Evolutionary conservation across 2,329 filamentous ascomycete genomes (phyloP), one percentile per base, ranked within the genome.

Genomic region (Aspergillus tanneri): DNA sequence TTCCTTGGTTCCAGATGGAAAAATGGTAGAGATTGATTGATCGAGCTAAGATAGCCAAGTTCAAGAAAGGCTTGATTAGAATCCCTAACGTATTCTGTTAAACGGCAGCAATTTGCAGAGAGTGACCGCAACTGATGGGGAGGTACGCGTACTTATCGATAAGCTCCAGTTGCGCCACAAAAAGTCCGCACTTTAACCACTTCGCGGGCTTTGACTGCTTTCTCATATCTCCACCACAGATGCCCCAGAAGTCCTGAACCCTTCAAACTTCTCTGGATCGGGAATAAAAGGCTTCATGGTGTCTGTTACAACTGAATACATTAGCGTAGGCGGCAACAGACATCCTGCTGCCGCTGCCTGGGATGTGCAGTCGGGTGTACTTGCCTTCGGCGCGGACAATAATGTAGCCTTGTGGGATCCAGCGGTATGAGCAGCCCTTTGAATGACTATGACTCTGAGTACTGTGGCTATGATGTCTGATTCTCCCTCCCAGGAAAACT

Each of bases 261-360:
- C 11, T 24, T 18, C 21, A 36, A 12, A 35, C 21, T 35, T 14
- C 11, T 5, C 27, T 24, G 12, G 11, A 24, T 10, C 9, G 8
- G 11, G 21, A 9, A 44, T 22, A 27, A 12, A 23, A 52, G 53
- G 45, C 58, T 58, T 54, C 58, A 72, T 73, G 70, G 66, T 67
- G 45, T 67, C 63, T 25, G 59, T 71, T 27, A 60, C 63, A 46
- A 64, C 69, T 16, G 74, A 78, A 35, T 83, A 80, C 60, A 76
- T 93, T 57, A 85, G 89, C 38, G 84, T 86, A 54, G 93, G 93
- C 52, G 92, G 90, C 38, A 99, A 97, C 70, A 81, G 92, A 60
- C 89, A 97, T 62, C 87, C 92, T 14, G 85, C 86, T 12, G 88
- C 90, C 22, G 91, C 92, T 22, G 92, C 97, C 72, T 99, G 93